Base-by-base conservation (phyloP, 2,329 filamentous ascomycete species). In the Diaporthe vexans region DNA sequence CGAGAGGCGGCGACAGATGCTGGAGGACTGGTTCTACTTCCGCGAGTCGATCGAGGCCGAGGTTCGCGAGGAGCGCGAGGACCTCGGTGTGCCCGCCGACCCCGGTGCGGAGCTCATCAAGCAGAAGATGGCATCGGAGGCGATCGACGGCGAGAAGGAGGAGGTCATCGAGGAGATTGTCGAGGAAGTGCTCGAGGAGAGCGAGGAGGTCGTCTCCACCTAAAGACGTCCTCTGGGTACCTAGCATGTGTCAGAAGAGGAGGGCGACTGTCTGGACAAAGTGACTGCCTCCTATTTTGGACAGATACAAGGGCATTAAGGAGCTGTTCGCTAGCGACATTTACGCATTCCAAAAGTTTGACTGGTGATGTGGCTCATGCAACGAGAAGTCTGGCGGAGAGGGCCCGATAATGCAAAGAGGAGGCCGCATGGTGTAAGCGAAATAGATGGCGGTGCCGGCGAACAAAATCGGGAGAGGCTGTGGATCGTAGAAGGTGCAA, bases 21-120 rank as follows among this genome's bases (percentile, higher is more conserved):
- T 99, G 79, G 91, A 93, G 78, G 96, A 98, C 85, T 99, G 97
- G 97, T 84, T 92, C 79, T 91, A 91, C 73, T 99, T 95, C 95
- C 90, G 95, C 82, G 91, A 91, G 80, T 87, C 89, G 75, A 90
- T 95, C 78, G 92, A 94, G 84, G 89, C 89, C 77, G 92, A 97
- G 80, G 83, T 96, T 65, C 83, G 85, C 75, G 92, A 94, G 79
- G 95, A 97, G 84, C 90, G 93, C 75, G 88, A 89, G 69, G 90
- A 87, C 9, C 84, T 91, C 59, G 94, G 93, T 70, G 83, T 97
- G 77, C 90, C 93, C 58, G 87, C 88, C 75, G 88, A 94, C 78
- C 90, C 89, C 46, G 88, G 91, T 71, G 91, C 92, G 78, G 89
- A 87, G 76, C 85, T 92, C 46, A 84, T 91, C 76, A 89, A 90